Evolutionary conservation across 192 early-diverging fungal species (phyloP), one percentile per base, ranked within the genome.

Genomic region (Entomortierella beljakovae): DNA sequence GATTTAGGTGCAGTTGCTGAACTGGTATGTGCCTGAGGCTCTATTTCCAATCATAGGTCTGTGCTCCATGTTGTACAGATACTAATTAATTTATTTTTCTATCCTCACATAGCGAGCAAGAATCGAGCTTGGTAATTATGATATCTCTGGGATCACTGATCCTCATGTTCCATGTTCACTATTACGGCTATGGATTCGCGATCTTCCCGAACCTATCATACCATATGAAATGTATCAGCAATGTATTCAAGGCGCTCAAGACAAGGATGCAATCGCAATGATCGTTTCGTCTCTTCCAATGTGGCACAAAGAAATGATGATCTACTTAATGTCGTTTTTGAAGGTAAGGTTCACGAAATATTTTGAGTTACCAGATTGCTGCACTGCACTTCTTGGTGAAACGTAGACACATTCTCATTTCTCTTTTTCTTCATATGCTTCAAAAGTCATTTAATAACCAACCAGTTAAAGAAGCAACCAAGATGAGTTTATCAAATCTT

Each of bases 181-280:
- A 28, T 82, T 99, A 11, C 97, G 97, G 61, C 87, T 93, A 9
- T 99, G 96, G 96, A 87, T 99, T 46, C 90, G 97, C 38, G 97
- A 99, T 38, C 88, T 99, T 28, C 87, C 95, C 2, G 92, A 97
- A 6, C 96, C 97, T 25, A 82, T 99, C 28, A 95, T 99, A 37
- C 92, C 94, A 6, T 83, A 90, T 31, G 87, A 90, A 43, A 85
- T 89, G 52, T 98, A 99, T 68, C 84, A 89, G 31, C 70, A 69
- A 37, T 98, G 96, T 80, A 92, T 98, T 51, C 64, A 87, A 29
- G 81, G 83, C n/a, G 83, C 86, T 5, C 82, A 86, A 64, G 86
- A 88, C 61, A 81, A 71, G 43, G 83, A 84, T 18, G 75, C 81
- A 25, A 88, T 87, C 16, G 84, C 83, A 50, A 69, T 57, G 15